phyloP scores from a whole-genome alignment of 1,284 basidiomycete genomes.

The Ustilago nuda region DNA sequence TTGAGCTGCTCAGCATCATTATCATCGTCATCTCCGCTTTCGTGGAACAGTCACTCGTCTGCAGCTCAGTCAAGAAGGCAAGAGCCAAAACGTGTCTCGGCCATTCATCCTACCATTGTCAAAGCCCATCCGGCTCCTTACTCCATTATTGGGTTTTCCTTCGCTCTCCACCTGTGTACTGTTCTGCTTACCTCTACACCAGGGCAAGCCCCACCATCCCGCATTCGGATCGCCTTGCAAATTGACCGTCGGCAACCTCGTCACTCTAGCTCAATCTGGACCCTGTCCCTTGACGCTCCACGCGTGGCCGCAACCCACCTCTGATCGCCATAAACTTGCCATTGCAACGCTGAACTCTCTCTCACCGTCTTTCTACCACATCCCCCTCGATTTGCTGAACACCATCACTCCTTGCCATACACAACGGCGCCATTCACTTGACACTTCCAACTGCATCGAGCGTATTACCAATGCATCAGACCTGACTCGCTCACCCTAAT shows the following conservation, averaged over 20 bases:
- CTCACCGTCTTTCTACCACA: not conserved
- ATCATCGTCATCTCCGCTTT: not conserved
- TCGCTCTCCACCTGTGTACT: not conserved
- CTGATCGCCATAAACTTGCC: not conserved
- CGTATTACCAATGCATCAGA: not conserved
- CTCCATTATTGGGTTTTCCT: not conserved
- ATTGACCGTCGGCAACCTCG: constrained; percentile 3
- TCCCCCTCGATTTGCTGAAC: not conserved
- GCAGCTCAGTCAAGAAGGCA: not conserved
- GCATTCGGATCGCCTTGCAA: not conserved
- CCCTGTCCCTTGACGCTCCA: not conserved
- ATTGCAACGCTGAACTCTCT: not conserved
- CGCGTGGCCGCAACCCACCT: not conserved
- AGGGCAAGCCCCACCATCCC: not conserved
- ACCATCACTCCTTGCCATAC: not conserved
- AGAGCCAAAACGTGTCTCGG: not conserved
- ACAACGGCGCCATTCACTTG: not conserved
- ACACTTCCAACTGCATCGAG: not conserved
- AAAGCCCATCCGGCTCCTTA: not conserved
- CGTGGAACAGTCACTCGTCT: not conserved
- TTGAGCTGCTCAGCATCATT: constrained; percentile 3
- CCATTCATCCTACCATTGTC: not conserved
- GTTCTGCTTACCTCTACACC: not conserved
- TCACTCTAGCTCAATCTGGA: not conserved
- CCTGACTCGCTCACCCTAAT: not conserved